These are phyloP conservation scores for Beta macrorhiza DNA, from an alignment of 179 eudicot species.

Conservation along the genomic window DNA sequence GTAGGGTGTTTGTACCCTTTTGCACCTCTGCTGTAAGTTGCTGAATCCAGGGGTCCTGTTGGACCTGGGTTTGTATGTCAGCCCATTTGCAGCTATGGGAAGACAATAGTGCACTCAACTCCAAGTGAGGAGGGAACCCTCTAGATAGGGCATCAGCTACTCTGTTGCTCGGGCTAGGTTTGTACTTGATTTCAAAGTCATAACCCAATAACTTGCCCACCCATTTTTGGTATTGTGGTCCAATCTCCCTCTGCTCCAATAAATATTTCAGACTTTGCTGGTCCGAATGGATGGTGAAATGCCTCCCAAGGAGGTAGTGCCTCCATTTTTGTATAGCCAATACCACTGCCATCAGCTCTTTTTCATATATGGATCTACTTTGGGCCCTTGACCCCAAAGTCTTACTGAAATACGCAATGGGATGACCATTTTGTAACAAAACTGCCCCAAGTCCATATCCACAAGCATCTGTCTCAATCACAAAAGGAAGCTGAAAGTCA, in stretches of 20 bases:
- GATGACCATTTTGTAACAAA: neutral
- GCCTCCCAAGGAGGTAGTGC: neutral
- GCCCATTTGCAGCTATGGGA: too few species aligned
- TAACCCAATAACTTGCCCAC: neutral
- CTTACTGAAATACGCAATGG: slow-evolving; percentile 5
- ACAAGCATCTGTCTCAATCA: slow-evolving; percentile 9
- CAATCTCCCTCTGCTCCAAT: neutral
- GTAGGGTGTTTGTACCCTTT: neutral
- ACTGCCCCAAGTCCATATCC: neutral
- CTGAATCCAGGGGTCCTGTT: too few species aligned
- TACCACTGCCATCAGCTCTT: neutral
- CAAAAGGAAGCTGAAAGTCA: neutral
- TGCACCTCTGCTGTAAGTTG: neutral
- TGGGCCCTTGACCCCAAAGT: neutral
- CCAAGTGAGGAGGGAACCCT: too few species aligned
- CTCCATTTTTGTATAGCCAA: neutral
- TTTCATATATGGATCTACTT: neutral
- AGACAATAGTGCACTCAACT: too few species aligned
- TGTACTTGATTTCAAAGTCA: neutral
- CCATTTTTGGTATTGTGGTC: neutral
- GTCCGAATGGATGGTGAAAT: neutral
- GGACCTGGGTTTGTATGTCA: too few species aligned
- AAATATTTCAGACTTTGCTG: neutral
- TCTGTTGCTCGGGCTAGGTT: neutral
- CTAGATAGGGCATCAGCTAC: neutral